A percentile compares a stretch with the other conserved stretches of the same genome.
These are phyloP conservation scores for Fomitiporia mediterranea DNA, from an alignment of 1,284 basidiomycete species.

Conservation along the genomic window DNA sequence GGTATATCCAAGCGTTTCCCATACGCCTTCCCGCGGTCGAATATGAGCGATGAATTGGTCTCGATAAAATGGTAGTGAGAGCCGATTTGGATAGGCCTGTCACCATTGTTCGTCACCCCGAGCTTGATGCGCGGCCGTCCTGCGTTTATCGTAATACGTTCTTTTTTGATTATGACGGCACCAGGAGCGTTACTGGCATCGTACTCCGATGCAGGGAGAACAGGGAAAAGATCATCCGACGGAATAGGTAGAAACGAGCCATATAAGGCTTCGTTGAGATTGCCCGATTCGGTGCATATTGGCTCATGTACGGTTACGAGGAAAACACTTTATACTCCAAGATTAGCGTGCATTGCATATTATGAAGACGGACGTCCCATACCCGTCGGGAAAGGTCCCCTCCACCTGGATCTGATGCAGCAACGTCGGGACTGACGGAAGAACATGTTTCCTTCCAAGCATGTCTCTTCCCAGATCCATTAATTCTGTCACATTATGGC, in stretches of 20 bases:
- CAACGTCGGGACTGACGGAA: constrained; percentile 64
- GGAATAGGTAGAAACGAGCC: constrained; percentile 91
- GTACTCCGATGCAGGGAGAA: constrained; percentile 44
- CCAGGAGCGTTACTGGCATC: constrained; percentile 62
- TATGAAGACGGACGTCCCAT: constrained; percentile 25
- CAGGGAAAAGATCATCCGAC: constrained; percentile 57
- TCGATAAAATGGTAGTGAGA: constrained; percentile 95
- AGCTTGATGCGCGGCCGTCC: constrained; percentile 68
- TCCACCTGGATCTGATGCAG: constrained; percentile 89
- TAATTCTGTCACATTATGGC: constrained; percentile 81
- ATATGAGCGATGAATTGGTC: constrained; percentile 77
- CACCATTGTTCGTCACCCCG: constrained; percentile 88
- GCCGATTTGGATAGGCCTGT: constrained; percentile 92
- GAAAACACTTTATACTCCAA: constrained; percentile 64
- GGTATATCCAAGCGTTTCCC: constrained; percentile 89
- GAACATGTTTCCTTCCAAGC: constrained; percentile 87
- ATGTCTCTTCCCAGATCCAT: constrained; percentile 92
- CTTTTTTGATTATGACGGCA: constrained; percentile 64
- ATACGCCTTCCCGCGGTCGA: constrained; percentile 79
- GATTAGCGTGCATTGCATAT: constrained; percentile 2
- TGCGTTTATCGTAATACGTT: constrained; percentile 72
- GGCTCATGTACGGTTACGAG: constrained; percentile 94
- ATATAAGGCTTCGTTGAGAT: constrained; percentile 81
- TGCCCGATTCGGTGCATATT: constrained; percentile 78
- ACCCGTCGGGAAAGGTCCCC: constrained; percentile 86